phyloP scores from a whole-genome alignment of 2,329 filamentous ascomycete species.

The Cylindrodendrum hubeiense region DNA sequence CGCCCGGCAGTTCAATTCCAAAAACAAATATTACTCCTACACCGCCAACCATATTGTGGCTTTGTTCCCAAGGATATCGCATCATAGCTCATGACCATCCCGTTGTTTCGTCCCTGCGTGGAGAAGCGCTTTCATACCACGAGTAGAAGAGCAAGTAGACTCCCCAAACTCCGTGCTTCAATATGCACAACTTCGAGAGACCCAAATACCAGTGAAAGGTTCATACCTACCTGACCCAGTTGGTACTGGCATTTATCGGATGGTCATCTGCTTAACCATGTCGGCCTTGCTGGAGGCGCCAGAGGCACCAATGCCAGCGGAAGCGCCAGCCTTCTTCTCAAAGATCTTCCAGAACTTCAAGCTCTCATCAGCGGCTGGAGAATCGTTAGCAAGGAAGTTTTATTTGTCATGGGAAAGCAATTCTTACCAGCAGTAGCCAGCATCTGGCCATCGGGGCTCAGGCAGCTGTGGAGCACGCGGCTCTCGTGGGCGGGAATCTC shows the following conservation, averaged over 20 bases:
- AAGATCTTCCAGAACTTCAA: constrained; percentile 99
- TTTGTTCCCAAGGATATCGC: constrained; percentile 24
- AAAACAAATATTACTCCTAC: constrained; percentile 29
- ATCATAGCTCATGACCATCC: constrained; percentile 44
- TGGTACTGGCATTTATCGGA: constrained; percentile 69
- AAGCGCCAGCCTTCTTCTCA: constrained; percentile 91
- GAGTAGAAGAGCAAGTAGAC: constrained; percentile 56
- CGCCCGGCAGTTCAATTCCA: constrained; percentile 29
- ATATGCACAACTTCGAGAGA: constrained; percentile 56
- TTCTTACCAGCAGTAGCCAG: constrained; percentile 86
- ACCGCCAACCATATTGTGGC: constrained; percentile 19
- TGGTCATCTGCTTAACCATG: constrained; percentile 96
- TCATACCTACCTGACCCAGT: constrained; percentile 60
- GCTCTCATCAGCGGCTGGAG: constrained; percentile 87
- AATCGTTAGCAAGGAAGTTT: constrained; percentile 21
- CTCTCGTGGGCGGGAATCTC: constrained; percentile 99
- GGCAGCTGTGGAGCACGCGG: constrained; percentile 93
- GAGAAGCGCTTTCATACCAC: constrained; percentile 65
- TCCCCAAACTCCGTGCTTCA: constrained; percentile 69
- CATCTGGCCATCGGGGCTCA: constrained; percentile 98
- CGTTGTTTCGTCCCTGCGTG: constrained; percentile 52
- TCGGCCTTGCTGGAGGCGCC: constrained; percentile 82
- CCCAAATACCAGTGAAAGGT: constrained; percentile 57
- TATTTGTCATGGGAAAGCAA: too few relatives aligned
- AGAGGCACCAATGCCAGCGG: constrained; percentile 73